Conservation (phyloP, 139 green algal genomes). For the Chlorokybus atmophyticus region DNA sequence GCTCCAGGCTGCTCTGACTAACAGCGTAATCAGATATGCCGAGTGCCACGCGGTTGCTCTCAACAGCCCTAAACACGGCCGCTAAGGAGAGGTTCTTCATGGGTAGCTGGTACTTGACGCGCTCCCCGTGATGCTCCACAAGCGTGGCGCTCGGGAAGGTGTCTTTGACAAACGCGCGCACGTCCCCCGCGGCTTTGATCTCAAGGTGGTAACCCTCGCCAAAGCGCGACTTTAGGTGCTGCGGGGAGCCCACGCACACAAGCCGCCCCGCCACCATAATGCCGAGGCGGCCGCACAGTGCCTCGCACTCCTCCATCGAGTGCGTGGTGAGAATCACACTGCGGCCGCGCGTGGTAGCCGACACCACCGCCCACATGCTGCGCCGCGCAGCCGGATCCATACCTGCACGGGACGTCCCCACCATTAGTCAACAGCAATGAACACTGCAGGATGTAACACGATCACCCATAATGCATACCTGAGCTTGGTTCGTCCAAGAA, state of each 20-base stretch:
- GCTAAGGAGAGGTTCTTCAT: conserved; percentile 12
- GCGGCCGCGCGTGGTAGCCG: conserved; percentile 9
- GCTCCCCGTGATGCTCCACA: conserved; percentile 9
- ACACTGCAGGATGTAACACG: conserved; percentile 6
- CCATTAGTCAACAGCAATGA: conserved; percentile 44
- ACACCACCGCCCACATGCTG: conserved; percentile 86
- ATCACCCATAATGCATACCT: no score
- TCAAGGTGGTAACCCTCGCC: conserved; percentile 28
- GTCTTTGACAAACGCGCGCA: conserved; percentile 7
- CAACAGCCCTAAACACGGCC: conserved; percentile 19
- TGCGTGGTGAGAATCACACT: conserved; percentile 66
- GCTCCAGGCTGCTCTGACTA: conserved; percentile 29
- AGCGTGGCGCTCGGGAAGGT: conserved; percentile 10
- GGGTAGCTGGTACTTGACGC: conserved; percentile 10
- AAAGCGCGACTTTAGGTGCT: conserved; percentile 75
- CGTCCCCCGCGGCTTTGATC: background rate
- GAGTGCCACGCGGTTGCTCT: background rate
- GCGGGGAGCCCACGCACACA: conserved; percentile 60
- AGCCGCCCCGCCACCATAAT: conserved; percentile 67
- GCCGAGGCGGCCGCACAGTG: conserved; percentile 61
- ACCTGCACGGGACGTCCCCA: no score
- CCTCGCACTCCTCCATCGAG: conserved; percentile 91
- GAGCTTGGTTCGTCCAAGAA: conserved; percentile 24
- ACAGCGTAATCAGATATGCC: conserved; percentile 28
- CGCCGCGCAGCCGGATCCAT: conserved; percentile 76